These are phyloP conservation scores for Prosopis cineraria DNA, from an alignment of 306 rosid species.

Conservation along the genomic window DNA sequence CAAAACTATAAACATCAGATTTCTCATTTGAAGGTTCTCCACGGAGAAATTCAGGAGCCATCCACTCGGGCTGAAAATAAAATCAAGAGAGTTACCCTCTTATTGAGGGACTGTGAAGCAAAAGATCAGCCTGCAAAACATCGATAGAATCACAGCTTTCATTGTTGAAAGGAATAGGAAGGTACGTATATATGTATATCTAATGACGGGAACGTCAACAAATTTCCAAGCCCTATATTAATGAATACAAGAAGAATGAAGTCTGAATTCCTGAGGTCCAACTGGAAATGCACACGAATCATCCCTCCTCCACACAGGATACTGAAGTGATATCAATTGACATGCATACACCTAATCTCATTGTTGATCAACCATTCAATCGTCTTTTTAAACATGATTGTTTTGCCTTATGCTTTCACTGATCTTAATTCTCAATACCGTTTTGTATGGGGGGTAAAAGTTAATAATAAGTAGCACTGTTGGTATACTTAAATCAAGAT, in stretches of 20 bases:
- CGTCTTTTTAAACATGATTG: background rate
- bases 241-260: conserved; percentile 1
- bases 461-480: conserved; percentile 1
- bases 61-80: conserved; percentile 97
- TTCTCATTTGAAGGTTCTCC: conserved; percentile 97
- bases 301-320: background rate
- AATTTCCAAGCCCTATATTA: background rate
- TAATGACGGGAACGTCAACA: conserved; percentile 15
- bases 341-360: background rate
- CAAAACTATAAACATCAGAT: conserved; percentile 92
- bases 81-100: conserved; percentile 51
- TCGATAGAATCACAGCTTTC: conserved; percentile 38
- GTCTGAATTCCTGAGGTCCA: background rate
- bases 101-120: conserved; percentile 44
- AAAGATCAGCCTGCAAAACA: conserved; percentile 46
- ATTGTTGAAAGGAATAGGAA: conserved; percentile 7
- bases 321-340: conserved; percentile 7
- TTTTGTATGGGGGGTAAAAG: background rate
- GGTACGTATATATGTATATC: background rate
- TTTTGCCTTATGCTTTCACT: background rate
- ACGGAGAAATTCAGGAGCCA: conserved; percentile 99
- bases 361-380: background rate
- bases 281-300: background rate
- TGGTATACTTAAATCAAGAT: conserved; percentile 10
- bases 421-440: conserved; percentile 20